Evolutionary conservation across 352 stramenopile genomes (phyloP), one percentile per base, ranked within the genome.

Genomic region (Globisporangium cystogenes): DNA sequence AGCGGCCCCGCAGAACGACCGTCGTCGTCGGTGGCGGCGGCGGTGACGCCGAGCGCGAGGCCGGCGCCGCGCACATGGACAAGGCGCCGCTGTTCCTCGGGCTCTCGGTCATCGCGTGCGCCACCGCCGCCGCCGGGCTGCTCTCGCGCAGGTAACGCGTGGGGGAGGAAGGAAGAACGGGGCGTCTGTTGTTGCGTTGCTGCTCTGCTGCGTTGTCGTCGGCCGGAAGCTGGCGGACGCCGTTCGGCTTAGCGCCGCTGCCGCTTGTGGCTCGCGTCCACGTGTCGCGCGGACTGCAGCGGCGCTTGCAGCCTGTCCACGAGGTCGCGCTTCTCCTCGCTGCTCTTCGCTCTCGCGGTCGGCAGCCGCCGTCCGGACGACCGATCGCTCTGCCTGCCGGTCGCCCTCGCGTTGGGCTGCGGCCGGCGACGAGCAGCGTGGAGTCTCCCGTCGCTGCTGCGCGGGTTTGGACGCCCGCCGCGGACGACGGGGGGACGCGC

Each of bases 61-160:
- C n/a, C 33, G 33, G 7, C 11, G 40, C 27, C 40, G 23, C 40
- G 21, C 40, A 24, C 40, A 45, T 31, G 18, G 31, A 40, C 33
- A 71, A 63, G 12, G 72, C 72, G 4, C 65, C 67, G 1, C 46
- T 81, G 20, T 72, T 73, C 54, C 54, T 83, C 27, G 70, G 72
- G 36, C 53, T 83, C n/a, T 79, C 72, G 4, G 65, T 83, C 37
- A 67, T 83, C 12, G 72, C 68, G 2, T 83, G 72, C 20, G 72
- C 70, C 26, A 81, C 68, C 0, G 70, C 70, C 5, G 72, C 69
- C 4, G 72, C 69, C 4, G 56, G 70, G 16, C 55, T 83, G 23
- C 50, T 74, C 7, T 64, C 65, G n/a, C 72, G 72, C 16, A 57
- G 72, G 29, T 79, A 70, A 75, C 53, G 23, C 11, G 7, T 6